Percentiles rank a stretch among this genome's conserved stretches.
These are phyloP conservation scores for Paraleonurus japonicus DNA, from an alignment of 257 asterid species.

Conservation along the genomic window DNA sequence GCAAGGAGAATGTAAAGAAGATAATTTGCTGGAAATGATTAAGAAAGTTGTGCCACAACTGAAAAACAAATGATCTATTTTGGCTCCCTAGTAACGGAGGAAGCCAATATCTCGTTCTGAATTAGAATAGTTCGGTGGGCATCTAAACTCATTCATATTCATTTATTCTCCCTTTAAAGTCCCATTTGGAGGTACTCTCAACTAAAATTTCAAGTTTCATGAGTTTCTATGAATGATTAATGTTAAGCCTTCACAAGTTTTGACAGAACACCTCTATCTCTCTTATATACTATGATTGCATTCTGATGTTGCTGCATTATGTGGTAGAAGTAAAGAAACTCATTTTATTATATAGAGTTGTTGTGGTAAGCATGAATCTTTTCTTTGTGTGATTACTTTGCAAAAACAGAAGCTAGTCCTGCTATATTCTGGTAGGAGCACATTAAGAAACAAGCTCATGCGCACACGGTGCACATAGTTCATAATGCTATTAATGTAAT, in stretches of 20 bases:
- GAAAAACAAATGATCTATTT: neutral
- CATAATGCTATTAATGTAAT: neutral
- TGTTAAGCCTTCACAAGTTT: neutral
- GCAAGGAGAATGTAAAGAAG: slow-evolving; percentile 1
- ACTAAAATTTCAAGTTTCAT: neutral
- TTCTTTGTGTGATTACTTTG: neutral
- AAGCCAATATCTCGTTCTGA: neutral
- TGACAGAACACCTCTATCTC: neutral
- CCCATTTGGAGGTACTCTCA: neutral
- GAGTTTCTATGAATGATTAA: neutral
- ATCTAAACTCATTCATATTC: neutral
- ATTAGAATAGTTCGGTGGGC: neutral
- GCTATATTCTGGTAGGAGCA: too few species aligned
- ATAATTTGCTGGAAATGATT: slow-evolving; percentile 5
- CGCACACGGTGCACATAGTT: neutral
- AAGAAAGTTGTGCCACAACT: neutral
- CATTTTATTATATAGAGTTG: neutral
- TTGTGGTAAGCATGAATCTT: neutral
- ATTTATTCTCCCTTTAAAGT: neutral
- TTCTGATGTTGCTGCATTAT: neutral
- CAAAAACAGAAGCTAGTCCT: neutral
- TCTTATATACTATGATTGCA: neutral
- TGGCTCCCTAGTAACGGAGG: neutral
- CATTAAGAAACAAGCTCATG: too few species aligned
- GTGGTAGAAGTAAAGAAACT: neutral